A percentile compares a stretch with the other conserved stretches of the same genome.
Evolutionary conservation across 495 filamentous ascomycete genomes (phyloP).

Genomic region (Thozetella sp.): DNA sequence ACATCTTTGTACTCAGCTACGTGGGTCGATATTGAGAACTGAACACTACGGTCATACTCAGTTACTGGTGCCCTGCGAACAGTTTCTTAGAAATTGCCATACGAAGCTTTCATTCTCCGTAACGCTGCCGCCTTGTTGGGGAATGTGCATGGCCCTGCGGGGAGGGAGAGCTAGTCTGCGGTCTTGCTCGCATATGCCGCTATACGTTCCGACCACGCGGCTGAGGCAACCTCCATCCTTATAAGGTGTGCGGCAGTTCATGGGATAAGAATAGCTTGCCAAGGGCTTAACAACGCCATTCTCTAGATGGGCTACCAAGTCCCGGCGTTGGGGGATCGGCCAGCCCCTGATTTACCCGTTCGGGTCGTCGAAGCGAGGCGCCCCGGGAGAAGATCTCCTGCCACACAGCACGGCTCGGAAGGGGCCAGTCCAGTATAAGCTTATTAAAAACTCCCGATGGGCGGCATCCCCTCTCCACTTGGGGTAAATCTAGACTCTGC

Average conservation of each 20-base stretch:
- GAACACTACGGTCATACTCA: no score
- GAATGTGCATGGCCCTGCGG: no score
- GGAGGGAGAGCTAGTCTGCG: no score
- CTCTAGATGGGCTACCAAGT: not conserved
- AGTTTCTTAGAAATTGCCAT: no score
- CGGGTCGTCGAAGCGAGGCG: not conserved
- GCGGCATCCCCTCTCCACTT: not conserved
- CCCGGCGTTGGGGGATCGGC: not conserved
- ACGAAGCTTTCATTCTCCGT: no score
- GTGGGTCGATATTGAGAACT: no score
- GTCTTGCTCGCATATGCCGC: no score
- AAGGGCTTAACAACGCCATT: not conserved
- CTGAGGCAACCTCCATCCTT: not conserved
- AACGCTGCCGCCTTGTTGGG: no score
- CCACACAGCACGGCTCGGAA: not conserved
- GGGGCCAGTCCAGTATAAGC: not conserved
- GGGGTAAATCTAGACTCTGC: not conserved
- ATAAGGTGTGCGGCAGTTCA: not conserved
- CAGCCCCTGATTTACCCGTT: not conserved
- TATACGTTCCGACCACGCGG: not conserved
- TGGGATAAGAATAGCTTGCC: not conserved
- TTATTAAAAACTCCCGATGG: conserved; percentile 1
- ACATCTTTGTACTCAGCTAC: no score
- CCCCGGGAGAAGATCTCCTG: not conserved
- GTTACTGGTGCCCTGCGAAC: no score